Evolutionary conservation across 208 protist genomes (phyloP), one percentile per base, ranked within the genome.

Genomic region (Phytomonas sp.): DNA sequence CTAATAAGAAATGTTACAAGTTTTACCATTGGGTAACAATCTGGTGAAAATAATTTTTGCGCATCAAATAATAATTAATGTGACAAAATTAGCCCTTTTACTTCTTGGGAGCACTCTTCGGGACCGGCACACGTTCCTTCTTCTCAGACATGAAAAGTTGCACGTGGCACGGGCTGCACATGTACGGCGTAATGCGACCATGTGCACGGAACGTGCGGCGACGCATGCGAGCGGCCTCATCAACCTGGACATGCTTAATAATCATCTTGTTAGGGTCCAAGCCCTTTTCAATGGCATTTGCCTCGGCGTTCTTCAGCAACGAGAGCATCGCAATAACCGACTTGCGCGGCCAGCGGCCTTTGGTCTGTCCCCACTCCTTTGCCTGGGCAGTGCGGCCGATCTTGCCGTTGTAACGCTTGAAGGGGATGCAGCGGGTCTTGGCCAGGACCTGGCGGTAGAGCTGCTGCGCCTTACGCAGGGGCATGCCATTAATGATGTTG

Each of bases 201-300:
- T 98, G 96, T 59, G 96, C 96, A 80, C 96, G 90, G 86, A 96
- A 98, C 52, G 94, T 97, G 77, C 95, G 88, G 80, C 96, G 89
- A 73, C 96, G 90, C 80, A 94, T 89, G 75, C 84, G 88, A 65
- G 84, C 73, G 61, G 95, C 96, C 78, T 93, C 69, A 68, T 98
- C 86, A 26, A 97, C 95, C 80, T 96, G 86, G 62, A 97, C 82
- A 87, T 98, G 95, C 73, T 92, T 91, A 73, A 98, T 85, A 71
- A 93, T 72, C 82, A 98, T 94, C 81, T 92, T 91, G 73, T 86
- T 86, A 71, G 90, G 82, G 78, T 98, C 83, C 34, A 98, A 82
- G 40, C 91, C 88, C 82, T 97, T 97, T 71, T 83, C 88, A 69
- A 92, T 77, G 71, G 87, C 87, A 67, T 97, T 97, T 11, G 89